Conservation (phyloP, 2,329 filamentous ascomycete species). For the Stachybotrys chlorohalonatus region DNA sequence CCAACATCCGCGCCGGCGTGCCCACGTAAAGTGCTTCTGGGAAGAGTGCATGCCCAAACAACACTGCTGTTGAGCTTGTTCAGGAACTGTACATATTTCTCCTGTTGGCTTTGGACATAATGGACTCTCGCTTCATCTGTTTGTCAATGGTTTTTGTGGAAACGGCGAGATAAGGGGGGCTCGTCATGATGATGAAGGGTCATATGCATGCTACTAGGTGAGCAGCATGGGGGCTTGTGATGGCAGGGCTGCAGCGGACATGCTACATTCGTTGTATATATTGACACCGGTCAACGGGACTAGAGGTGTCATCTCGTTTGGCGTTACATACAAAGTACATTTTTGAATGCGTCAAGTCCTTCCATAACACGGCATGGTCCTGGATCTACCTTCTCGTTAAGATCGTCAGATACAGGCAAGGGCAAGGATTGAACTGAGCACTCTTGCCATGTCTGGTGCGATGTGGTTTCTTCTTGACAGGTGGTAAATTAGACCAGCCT, state of each 20-base stretch:
- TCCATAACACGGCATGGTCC: no score
- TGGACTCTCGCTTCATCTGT: background rate
- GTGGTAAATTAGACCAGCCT: background rate
- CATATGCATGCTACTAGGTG: background rate
- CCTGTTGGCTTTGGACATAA: background rate
- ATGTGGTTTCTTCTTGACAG: background rate
- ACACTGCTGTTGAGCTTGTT: background rate
- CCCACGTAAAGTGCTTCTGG: background rate
- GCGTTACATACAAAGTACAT: no score
- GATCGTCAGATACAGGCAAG: background rate
- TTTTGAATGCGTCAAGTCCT: no score
- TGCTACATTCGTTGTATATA: background rate
- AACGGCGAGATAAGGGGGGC: no score
- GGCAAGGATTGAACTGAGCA: background rate
- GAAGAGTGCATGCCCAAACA: background rate
- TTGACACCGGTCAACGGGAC: background rate
- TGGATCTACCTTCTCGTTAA: no score
- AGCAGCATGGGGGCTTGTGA: background rate
- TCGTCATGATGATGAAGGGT: no score
- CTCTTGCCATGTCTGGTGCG: background rate
- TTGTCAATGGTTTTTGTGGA: background rate
- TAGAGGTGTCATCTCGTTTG: background rate
- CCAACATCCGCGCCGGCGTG: constrained; percentile 32
- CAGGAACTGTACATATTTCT: background rate
- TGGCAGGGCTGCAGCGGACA: background rate